Evolutionary conservation across 441 rosid species (phyloP).

Genomic region (Populus trichocarpa): DNA sequence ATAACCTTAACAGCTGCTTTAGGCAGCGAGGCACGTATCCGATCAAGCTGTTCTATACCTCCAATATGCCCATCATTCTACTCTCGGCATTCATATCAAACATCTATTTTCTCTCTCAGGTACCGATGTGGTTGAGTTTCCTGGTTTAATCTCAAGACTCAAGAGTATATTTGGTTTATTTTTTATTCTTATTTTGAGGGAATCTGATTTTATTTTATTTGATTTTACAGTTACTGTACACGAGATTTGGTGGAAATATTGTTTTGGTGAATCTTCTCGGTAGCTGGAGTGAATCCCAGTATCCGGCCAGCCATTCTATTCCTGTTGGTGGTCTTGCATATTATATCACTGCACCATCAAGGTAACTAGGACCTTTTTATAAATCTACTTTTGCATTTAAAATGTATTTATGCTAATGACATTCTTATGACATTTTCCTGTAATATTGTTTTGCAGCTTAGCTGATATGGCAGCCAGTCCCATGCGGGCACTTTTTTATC

Average conservation of each 20-base stretch:
- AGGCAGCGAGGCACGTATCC: no score
- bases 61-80: no score
- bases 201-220: not conserved
- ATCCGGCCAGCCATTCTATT: conserved; percentile 67
- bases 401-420: not conserved
- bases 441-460: conserved; percentile 40
- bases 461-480: conserved; percentile 89
- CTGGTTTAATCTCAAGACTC: no score
- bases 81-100: no score
- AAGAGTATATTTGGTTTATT: no score
- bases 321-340: conserved; percentile 93
- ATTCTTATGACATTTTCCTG: not conserved
- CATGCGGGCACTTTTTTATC: conserved; percentile 85
- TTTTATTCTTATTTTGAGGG: no score
- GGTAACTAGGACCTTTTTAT: conserved; percentile 34
- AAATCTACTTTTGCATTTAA: not conserved
- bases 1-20: no score
- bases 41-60: no score
- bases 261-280: conserved; percentile 78
- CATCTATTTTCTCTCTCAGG: no score
- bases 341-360: conserved; percentile 22
- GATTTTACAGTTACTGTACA: conserved; percentile 53
- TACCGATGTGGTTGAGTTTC: no score
- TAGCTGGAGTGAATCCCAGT: conserved; percentile 86
- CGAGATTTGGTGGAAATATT: conserved; percentile 62